Evolutionary conservation across 139 green algal genomes (phyloP).

Genomic region (Edaphochlamys debaryana): DNA sequence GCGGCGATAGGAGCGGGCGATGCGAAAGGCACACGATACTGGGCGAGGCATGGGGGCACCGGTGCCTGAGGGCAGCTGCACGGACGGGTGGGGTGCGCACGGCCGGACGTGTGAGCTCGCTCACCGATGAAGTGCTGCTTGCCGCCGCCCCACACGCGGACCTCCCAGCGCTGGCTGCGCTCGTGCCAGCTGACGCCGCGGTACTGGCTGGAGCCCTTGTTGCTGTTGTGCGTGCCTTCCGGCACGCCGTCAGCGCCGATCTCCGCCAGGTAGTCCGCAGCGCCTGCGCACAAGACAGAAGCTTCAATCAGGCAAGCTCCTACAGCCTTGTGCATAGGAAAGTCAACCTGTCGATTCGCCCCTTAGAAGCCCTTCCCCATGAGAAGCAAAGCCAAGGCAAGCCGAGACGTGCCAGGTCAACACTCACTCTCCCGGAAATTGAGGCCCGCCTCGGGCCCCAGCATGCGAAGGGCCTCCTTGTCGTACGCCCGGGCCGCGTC

Average conservation of each 20-base stretch:
- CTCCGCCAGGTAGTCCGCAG: conserved; percentile 36
- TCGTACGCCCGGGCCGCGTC: conserved; percentile 75
- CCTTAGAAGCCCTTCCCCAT: too few species aligned
- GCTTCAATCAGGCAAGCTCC: background rate
- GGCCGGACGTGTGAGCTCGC: too few species aligned
- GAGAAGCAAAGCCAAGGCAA: too few species aligned
- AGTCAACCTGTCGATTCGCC: too few species aligned
- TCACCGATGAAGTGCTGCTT: conserved; percentile 71
- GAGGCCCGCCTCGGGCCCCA: conserved; percentile 59
- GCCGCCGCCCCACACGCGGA: conserved; percentile 64
- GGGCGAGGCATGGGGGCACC: too few species aligned
- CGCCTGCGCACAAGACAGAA: background rate
- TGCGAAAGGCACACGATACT: too few species aligned
- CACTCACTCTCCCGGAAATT: conserved; percentile 72
- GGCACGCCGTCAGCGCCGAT: conserved; percentile 14
- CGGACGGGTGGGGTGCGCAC: too few species aligned
- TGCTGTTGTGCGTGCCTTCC: conserved; percentile 21
- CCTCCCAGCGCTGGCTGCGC: conserved; percentile 61
- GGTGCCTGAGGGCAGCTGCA: too few species aligned
- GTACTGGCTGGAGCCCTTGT: conserved; percentile 64
- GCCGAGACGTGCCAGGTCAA: too few species aligned
- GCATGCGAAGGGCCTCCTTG: conserved; percentile 62
- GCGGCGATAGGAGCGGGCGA: too few species aligned
- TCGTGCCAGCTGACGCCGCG: conserved; percentile 58
- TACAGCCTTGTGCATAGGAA: too few species aligned